These are phyloP conservation scores for Fusarium decemcellulare DNA, from an alignment of 2,329 filamentous ascomycete genomes.

Conservation along the genomic window DNA sequence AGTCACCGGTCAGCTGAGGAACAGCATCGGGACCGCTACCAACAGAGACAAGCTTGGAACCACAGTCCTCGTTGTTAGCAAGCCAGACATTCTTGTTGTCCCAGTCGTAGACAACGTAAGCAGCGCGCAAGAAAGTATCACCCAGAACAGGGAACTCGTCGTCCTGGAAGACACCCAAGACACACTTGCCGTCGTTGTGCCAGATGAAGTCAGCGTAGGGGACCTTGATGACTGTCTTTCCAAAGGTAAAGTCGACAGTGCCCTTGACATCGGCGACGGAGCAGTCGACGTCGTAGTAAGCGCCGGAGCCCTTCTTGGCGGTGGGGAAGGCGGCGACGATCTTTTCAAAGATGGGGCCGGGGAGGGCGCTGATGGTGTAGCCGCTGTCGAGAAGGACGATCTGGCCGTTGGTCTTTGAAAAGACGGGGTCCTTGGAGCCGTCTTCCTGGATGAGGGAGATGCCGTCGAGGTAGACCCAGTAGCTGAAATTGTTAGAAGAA, in stretches of 20 bases:
- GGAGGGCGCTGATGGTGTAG: constrained; percentile 77
- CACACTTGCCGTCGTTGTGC: constrained; percentile 50
- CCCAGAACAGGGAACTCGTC: constrained; percentile 58
- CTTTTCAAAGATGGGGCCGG: constrained; percentile 64
- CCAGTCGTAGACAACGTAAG: constrained; percentile 61
- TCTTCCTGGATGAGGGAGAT: constrained; percentile 52
- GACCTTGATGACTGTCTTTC: constrained; percentile 60
- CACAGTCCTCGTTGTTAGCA: constrained; percentile 56
- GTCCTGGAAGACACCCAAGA: constrained; percentile 63
- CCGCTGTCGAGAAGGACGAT: constrained; percentile 76
- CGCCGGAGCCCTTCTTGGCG: constrained; percentile 56
- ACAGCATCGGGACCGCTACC: constrained; percentile 57
- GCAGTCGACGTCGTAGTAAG: constrained; percentile 66
- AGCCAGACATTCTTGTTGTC: constrained; percentile 57
- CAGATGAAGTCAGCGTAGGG: constrained; percentile 63
- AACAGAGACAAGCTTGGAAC: constrained; percentile 54
- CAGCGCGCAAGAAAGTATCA: constrained; percentile 61
- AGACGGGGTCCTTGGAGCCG: constrained; percentile 59
- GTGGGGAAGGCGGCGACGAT: constrained; percentile 61
- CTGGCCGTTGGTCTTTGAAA: constrained; percentile 55
- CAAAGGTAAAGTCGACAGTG: constrained; percentile 64
- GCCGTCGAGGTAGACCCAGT: constrained; percentile 59
- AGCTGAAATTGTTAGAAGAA: constrained; percentile 46
- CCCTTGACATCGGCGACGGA: constrained; percentile 51
- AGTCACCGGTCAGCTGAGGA: constrained; percentile 50